phyloP scores from a whole-genome alignment of 441 rosid genomes.

The Brassica hybrid region DNA sequence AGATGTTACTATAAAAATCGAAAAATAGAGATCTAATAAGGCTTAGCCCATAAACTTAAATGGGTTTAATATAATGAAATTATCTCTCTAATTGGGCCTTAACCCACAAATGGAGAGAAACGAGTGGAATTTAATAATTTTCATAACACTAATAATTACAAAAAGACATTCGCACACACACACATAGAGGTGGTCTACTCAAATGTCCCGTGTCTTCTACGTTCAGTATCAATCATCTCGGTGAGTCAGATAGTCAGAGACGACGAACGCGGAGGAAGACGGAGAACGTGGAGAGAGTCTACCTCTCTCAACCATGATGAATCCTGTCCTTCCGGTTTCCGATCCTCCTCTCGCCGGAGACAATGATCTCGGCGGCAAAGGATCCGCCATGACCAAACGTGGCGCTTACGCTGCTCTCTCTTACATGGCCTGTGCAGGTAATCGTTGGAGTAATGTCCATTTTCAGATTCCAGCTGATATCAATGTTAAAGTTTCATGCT shows the following conservation, averaged over 20 bases:
- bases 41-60: background rate
- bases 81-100: too few species aligned
- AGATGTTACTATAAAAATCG: background rate
- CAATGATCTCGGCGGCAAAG: too few species aligned
- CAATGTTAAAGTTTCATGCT: slow-evolving; percentile 7
- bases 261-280: slow-evolving; percentile 30
- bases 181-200: too few species aligned
- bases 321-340: too few species aligned
- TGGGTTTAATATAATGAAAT: background rate
- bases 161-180: too few species aligned
- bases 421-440: slow-evolving; percentile 96
- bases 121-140: too few species aligned
- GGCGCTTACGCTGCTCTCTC: slow-evolving; percentile 89
- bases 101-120: too few species aligned
- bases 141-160: too few species aligned
- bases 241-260: slow-evolving; percentile 19
- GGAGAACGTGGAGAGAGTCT: slow-evolving; percentile 22
- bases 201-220: too few species aligned
- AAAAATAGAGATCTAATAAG: background rate
- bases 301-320: too few species aligned
- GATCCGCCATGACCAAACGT: slow-evolving; percentile 91
- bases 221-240: too few species aligned
- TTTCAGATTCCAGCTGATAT: background rate
- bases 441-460: background rate
- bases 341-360: too few species aligned